Conservation (phyloP, 179 eudicot species). For the Spergularia azorica region DNA sequence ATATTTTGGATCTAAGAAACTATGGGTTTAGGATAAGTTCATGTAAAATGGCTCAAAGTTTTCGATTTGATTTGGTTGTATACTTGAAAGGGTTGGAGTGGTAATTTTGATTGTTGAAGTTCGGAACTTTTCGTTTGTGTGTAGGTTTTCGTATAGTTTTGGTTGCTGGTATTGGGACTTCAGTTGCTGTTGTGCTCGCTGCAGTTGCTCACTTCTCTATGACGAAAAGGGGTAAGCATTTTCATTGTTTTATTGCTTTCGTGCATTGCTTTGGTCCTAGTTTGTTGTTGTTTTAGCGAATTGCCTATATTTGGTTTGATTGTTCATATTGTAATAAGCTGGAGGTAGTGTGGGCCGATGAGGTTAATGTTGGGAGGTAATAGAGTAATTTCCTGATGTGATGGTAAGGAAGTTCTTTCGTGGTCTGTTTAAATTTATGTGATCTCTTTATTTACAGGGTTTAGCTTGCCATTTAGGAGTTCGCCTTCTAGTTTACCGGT, state of each 20-base stretch:
- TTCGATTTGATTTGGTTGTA: too few relatives aligned
- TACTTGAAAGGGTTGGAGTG: too few relatives aligned
- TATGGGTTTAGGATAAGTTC: too few relatives aligned
- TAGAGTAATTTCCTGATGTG: background rate
- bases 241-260: background rate
- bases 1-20: too few relatives aligned
- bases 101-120: background rate
- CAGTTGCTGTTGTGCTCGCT: constrained; percentile 50
- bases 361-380: background rate
- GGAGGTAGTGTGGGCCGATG: background rate
- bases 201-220: constrained; percentile 44
- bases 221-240: constrained; percentile 47
- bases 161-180: constrained; percentile 63
- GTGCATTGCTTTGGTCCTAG: too few relatives aligned
- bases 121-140: constrained; percentile 15
- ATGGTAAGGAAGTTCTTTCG: background rate
- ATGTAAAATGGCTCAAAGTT: too few relatives aligned
- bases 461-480: constrained; percentile 41
- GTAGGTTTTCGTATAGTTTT: constrained; percentile 50
- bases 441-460: constrained; percentile 37
- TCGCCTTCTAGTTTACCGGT: constrained; percentile 40
- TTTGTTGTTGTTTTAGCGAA: background rate
- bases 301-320: background rate
- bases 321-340: background rate
- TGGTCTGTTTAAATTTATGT: background rate